Percentiles rank a stretch among this genome's conserved stretches.
phyloP scores from a whole-genome alignment of 192 early-diverging fungal species.

The Anaeromyces robustus region DNA sequence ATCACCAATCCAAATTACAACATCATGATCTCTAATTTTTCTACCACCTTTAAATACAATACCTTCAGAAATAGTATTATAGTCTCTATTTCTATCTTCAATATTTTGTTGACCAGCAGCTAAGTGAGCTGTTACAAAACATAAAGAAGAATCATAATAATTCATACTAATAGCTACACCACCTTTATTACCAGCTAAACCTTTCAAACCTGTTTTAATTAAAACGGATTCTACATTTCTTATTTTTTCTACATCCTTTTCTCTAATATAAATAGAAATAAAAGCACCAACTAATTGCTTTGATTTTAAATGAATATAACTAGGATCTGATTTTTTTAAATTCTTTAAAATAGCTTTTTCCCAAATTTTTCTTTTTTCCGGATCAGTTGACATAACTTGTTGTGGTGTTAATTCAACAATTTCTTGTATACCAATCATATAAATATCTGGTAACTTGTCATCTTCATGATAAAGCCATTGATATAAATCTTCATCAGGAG shows the following conservation, averaged over 20 bases:
- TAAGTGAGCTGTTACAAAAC: conserved; percentile 86
- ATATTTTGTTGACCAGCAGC: conserved; percentile 65
- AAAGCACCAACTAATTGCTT: conserved; percentile 83
- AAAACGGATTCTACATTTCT: conserved; percentile 67
- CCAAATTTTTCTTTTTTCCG: conserved; percentile 67
- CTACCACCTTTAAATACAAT: conserved; percentile 55
- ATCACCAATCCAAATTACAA: conserved; percentile 81
- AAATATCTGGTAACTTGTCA: conserved; percentile 51
- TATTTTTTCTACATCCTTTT: conserved; percentile 45
- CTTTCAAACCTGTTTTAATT: conserved; percentile 82
- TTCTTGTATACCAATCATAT: conserved; percentile 87
- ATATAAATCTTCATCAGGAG: conserved; percentile 35
- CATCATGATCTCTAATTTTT: conserved; percentile 44
- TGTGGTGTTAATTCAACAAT: conserved; percentile 75
- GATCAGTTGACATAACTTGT: conserved; percentile 54
- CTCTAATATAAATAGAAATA: conserved; percentile 72
- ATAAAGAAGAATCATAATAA: conserved; percentile 72
- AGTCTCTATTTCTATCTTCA: conserved; percentile 73
- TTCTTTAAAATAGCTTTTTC: conserved; percentile 46
- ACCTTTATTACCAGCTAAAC: conserved; percentile 97
- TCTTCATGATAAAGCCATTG: conserved; percentile 43
- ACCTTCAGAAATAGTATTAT: conserved; percentile 56
- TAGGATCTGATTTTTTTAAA: conserved; percentile 25
- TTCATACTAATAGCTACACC: conserved; percentile 80
- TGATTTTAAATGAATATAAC: conserved; percentile 70